Evolutionary conservation across 2,329 filamentous ascomycete genomes (phyloP).

Genomic region (Fusarium penzigii): DNA sequence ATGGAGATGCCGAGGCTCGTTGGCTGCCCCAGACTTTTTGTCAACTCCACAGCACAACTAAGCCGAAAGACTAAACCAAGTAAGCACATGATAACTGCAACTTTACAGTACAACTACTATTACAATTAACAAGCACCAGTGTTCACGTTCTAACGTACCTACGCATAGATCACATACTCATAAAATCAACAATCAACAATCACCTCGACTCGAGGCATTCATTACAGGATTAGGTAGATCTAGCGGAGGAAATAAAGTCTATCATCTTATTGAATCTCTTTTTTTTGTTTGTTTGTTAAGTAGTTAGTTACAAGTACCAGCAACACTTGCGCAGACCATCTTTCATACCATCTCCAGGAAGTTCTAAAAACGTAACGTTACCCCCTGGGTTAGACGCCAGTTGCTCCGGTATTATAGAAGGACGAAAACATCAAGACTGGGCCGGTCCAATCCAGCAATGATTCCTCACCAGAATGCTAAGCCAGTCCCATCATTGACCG

Average conservation of each 20-base stretch:
- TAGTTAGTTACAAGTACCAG: background rate
- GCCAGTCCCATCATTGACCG: too few relatives aligned
- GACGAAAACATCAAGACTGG: constrained; percentile 23
- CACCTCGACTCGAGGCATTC: too few relatives aligned
- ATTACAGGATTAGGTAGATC: too few relatives aligned
- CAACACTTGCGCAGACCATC: constrained; percentile 29
- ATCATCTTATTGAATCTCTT: background rate
- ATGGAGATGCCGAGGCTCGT: constrained; percentile 29
- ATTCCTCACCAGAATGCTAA: constrained; percentile 6
- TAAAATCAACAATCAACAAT: too few relatives aligned
- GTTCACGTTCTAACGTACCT: too few relatives aligned
- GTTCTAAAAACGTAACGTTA: constrained; percentile 11
- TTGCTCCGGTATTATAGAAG: constrained; percentile 28
- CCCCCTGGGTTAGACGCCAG: constrained; percentile 27
- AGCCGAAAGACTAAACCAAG: too few relatives aligned
- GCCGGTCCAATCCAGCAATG: constrained; percentile 22
- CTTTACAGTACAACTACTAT: too few relatives aligned
- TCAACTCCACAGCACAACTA: too few relatives aligned
- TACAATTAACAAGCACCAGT: too few relatives aligned
- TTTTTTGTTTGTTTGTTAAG: background rate
- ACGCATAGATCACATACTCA: too few relatives aligned
- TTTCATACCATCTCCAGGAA: constrained; percentile 30
- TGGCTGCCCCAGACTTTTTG: constrained; percentile 3
- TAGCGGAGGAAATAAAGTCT: too few relatives aligned
- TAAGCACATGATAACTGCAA: too few relatives aligned